A percentile compares a stretch with the other conserved stretches of the same genome.
Conservation (phyloP, 2,329 filamentous ascomycete genomes). For the Fusarium goolgardi region DNA sequence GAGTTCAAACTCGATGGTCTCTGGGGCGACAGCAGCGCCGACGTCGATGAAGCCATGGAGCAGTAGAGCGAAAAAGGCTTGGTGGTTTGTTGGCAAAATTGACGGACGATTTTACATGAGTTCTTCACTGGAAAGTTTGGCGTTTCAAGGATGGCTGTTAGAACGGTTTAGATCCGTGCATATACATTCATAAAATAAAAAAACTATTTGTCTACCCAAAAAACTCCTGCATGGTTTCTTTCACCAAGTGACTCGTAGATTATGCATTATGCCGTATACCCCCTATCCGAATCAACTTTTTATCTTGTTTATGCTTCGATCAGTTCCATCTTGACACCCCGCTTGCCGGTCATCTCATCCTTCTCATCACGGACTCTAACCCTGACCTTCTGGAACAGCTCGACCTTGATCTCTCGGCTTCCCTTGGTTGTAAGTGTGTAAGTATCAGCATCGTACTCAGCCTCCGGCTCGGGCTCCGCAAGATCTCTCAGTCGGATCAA, state of each 20-base stretch:
- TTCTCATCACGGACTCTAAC: constrained; percentile 92
- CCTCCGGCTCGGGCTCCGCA: constrained; percentile 79
- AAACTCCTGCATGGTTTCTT: constrained; percentile 30
- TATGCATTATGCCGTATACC: constrained; percentile 25
- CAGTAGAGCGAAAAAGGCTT: constrained; percentile 51
- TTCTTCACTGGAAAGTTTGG: constrained; percentile 49
- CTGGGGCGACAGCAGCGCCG: constrained; percentile 72
- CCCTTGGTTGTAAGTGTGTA: constrained; percentile 77
- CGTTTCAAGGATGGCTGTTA: constrained; percentile 51
- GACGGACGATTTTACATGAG: constrained; percentile 45
- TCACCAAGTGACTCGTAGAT: constrained; percentile 29
- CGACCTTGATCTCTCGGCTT: constrained; percentile 69
- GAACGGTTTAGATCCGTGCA: constrained; percentile 46
- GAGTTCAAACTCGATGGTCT: constrained; percentile 96
- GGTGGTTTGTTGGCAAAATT: constrained; percentile 38
- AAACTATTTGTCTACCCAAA: constrained; percentile 41
- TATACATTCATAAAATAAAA: constrained; percentile 44
- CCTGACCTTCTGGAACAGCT: constrained; percentile 91
- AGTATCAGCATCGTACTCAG: constrained; percentile 85
- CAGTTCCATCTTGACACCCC: constrained; percentile 83
- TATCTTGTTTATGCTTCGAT: constrained; percentile 51
- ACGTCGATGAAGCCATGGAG: constrained; percentile 63
- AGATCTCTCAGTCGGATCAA: constrained; percentile 89
- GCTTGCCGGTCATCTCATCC: constrained; percentile 96
- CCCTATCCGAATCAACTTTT: not conserved